Percentiles rank a stretch among this genome's conserved stretches.
Conservation (phyloP, 192 early-diverging fungal genomes). For the Linnemannia schmuckeri region DNA sequence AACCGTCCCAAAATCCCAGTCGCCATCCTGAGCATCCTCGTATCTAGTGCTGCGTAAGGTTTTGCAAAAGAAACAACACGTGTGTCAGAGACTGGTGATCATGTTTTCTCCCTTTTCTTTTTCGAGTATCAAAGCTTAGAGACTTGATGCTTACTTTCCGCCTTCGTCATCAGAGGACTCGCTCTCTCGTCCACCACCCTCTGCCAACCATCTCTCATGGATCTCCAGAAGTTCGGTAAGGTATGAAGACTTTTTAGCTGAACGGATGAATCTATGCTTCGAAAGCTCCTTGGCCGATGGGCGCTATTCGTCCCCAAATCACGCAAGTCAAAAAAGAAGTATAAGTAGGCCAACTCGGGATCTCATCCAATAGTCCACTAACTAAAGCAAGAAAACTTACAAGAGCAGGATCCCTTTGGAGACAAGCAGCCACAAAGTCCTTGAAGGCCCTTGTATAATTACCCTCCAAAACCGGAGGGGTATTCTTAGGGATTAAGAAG, state of each 20-base stretch:
- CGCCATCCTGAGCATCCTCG: conserved; percentile 31
- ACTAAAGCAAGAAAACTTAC: conserved; percentile 55
- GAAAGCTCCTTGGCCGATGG: conserved; percentile 92
- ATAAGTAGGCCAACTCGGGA: not conserved
- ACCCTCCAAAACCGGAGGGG: conserved; percentile 86
- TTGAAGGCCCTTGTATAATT: conserved; percentile 87
- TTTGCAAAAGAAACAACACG: not conserved
- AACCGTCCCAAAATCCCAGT: conserved; percentile 58
- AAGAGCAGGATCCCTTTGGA: conserved; percentile 87
- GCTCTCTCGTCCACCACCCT: conserved; percentile 62
- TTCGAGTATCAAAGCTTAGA: not conserved
- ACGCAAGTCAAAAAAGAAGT: not conserved
- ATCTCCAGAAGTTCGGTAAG: conserved; percentile 90
- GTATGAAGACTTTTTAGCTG: conserved; percentile 87
- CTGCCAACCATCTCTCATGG: conserved; percentile 84
- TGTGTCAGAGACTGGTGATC: not conserved
- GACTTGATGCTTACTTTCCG: conserved; percentile 23
- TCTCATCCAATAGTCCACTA: not conserved
- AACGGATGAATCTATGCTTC: conserved; percentile 91
- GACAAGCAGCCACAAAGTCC: conserved; percentile 90
- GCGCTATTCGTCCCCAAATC: conserved; percentile 61
- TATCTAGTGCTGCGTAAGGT: conserved; percentile 23
- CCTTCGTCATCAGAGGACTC: conserved; percentile 52
- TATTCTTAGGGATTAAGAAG: conserved; percentile 93
- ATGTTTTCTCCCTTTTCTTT: not conserved